Evolutionary conservation across 2,329 filamentous ascomycete genomes (phyloP), one percentile per base, ranked within the genome.

Genomic region (Aulographum hederae): DNA sequence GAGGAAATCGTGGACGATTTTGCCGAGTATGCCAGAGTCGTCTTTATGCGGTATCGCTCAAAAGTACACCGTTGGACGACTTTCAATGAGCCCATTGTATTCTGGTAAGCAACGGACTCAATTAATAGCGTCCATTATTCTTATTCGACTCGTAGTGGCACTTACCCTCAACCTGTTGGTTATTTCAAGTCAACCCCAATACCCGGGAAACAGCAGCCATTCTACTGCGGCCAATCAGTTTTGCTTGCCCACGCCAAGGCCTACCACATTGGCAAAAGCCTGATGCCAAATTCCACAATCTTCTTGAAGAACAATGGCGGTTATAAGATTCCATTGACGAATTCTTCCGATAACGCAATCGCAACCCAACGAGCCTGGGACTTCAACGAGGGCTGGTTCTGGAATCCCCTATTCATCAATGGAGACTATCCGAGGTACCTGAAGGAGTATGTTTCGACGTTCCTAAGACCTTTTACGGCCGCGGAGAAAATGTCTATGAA

Each of bases 41-140:
- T 81, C 44, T 91, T 84, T 58, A 65, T 75, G 48, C 69, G 73
- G 1, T 63, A 91, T 34, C 66, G 67, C 30, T 67, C 73, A 33
- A 76, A 74, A 52, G 80, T 84, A 46, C 81, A 82, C 60, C 66
- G 80, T 56, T 92, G 82, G 82, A 80, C 85, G 52, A 89, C 80
- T 17, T 82, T 86, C 58, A 89, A 89, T 51, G 81, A 92, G 60
- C 82, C 21, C 21, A 45, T 45, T 26, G 43, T 48, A 6, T 47
- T 50, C 38, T 51, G 45, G 30, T n/a, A 25, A 25, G 21, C 8
- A n/a, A n/a, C n/a, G n/a, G n/a, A n/a, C n/a, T n/a, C n/a, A n/a
- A n/a, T n/a, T n/a, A n/a, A n/a, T n/a, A n/a, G n/a, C n/a, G n/a
- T n/a, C n/a, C n/a, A n/a, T n/a, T n/a, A n/a, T n/a, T n/a, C n/a